Percentiles rank a stretch among this genome's conserved stretches.
These are phyloP conservation scores for Penicillium hordei DNA, from an alignment of 2,329 filamentous ascomycete genomes.

Conservation along the genomic window DNA sequence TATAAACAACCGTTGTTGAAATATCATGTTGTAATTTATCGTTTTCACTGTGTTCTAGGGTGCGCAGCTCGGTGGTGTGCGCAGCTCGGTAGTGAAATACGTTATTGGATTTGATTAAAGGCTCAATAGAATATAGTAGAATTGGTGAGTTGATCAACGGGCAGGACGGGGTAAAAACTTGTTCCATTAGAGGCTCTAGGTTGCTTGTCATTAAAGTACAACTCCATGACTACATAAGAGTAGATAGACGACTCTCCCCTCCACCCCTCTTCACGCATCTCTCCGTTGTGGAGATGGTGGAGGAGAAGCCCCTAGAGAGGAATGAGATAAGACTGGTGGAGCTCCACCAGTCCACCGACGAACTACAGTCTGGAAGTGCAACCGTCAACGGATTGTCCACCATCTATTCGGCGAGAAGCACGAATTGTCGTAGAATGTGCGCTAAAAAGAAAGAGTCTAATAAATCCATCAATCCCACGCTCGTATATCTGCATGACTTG, in stretches of 20 bases:
- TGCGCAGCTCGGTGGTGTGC: no score
- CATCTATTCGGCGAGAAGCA: background rate
- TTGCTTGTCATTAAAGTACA: background rate
- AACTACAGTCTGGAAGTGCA: background rate
- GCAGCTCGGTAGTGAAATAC: no score
- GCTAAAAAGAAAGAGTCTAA: background rate
- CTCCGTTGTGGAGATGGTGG: conserved; percentile 9
- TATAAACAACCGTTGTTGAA: no score
- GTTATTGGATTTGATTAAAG: background rate
- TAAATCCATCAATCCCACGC: conserved; percentile 5
- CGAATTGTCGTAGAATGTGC: background rate
- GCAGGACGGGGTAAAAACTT: background rate
- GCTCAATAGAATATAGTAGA: background rate
- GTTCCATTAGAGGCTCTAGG: background rate
- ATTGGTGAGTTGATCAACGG: background rate
- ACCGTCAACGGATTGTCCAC: background rate
- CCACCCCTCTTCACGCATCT: background rate
- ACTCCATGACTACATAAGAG: background rate
- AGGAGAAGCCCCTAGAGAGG: background rate
- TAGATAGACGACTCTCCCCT: background rate
- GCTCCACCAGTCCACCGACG: conserved; percentile 3
- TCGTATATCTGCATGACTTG: background rate
- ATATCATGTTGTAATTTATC: no score
- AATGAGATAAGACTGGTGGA: conserved; percentile 7
- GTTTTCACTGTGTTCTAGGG: no score